A percentile compares a stretch with the other conserved stretches of the same genome.
Evolutionary conservation across 805 yeast genomes (phyloP).

Genomic region (Crinitomyces ghanaensis): DNA sequence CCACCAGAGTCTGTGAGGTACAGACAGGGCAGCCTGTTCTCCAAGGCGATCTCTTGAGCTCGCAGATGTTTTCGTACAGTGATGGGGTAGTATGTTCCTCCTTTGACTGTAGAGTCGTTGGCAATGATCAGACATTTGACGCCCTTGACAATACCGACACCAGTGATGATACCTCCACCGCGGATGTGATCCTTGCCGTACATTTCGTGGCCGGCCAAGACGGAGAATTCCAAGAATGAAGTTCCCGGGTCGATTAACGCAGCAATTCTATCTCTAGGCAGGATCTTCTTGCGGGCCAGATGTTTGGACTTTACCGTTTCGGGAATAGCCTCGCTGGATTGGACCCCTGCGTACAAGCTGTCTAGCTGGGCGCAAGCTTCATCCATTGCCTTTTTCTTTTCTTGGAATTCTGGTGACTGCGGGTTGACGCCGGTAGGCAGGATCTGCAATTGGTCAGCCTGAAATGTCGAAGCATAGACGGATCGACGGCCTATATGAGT

Average conservation of each 20-base stretch:
- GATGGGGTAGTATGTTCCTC: conserved; percentile 27
- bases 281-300: conserved; percentile 19
- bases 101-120: conserved; percentile 25
- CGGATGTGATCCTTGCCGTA: conserved; percentile 23
- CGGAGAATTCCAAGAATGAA: conserved; percentile 21
- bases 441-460: conserved; percentile 10
- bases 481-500: no score
- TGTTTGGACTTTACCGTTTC: conserved; percentile 22
- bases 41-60: conserved; percentile 25
- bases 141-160: conserved; percentile 23
- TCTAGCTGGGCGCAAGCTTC: conserved; percentile 13
- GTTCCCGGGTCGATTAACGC: conserved; percentile 24
- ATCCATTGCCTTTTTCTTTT: conserved; percentile 15
- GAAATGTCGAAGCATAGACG: conserved; percentile 7
- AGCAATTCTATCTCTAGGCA: conserved; percentile 23
- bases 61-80: conserved; percentile 25
- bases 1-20: conserved; percentile 25
- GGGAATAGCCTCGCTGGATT: conserved; percentile 17
- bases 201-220: conserved; percentile 23
- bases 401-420: conserved; percentile 16
- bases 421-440: conserved; percentile 17
- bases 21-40: conserved; percentile 23
- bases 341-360: conserved; percentile 13
- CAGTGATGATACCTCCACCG: conserved; percentile 25
- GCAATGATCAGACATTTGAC: conserved; percentile 23